Base-by-base conservation (phyloP, 768 basidiomycete genomes). In the Auricularia heimuer region DNA sequence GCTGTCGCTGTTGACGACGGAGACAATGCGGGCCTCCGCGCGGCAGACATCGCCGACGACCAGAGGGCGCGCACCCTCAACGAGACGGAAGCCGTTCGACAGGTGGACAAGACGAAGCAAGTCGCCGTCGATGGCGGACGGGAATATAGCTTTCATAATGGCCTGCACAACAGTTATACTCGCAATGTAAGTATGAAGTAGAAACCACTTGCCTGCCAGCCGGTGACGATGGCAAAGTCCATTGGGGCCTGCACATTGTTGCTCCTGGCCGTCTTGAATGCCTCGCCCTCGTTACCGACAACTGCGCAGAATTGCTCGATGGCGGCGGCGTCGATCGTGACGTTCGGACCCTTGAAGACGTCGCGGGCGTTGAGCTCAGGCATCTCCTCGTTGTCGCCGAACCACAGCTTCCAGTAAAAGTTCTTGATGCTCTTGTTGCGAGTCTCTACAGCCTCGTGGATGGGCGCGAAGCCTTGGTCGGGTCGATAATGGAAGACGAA, bases 91-190 rank as follows among this genome's bases (percentile, higher is more conserved):
- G 54, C 94, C 94, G 73, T 99, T 99, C 7, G 94, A 94, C 16
- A 99, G 84, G 73, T 99, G 97, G 58, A 98, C 96, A 39, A 98
- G 88, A 75, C 94, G 95, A 70, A 98, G 81, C 16, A 98, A 78
- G 75, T 99, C 96, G 1, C 96, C 97, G 68, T 98, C 92, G 72
- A 99, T 92, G 11, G 85, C 76, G 12, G 81, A 73, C 4, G 97
- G 97, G 86, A 99, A 99, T 76, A 98, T 96, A 1, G 94, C 87
- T 75, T 91, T 93, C 90, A 98, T 99, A 77, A 99, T 98, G n/a
- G 95, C 91, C 94, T 96, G 69, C 0, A 64, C 66, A 39, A 35
- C 69, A 39, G 64, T 21, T 60, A 63, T 39, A 35, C n/a, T 29
- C 29, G 47, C 35, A 29, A 64, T 42, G 33, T 18, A 33, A 14